phyloP scores from a whole-genome alignment of 345 rosid species.

The Reutealis trisperma region DNA sequence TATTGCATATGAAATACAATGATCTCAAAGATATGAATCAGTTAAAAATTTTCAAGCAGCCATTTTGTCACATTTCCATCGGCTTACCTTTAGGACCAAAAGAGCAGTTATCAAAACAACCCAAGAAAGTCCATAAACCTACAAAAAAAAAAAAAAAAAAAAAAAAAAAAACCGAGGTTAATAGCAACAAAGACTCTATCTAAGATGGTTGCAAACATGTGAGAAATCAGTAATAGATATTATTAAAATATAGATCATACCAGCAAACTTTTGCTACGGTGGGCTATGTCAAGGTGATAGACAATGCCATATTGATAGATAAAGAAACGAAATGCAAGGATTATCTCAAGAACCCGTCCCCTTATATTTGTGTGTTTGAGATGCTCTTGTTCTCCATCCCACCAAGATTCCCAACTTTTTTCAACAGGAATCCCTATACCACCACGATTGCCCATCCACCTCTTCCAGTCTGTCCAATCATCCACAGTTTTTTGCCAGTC shows the following conservation, averaged over 20 bases:
- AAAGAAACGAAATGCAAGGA: conserved; percentile 78
- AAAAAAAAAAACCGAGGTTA: conserved; percentile 11
- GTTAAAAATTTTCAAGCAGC: background rate
- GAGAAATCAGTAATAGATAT: background rate
- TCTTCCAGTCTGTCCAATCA: conserved; percentile 97
- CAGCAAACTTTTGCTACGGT: conserved; percentile 54
- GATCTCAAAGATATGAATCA: background rate
- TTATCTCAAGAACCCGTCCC: conserved; percentile 76
- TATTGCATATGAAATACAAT: background rate
- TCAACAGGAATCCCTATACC: conserved; percentile 72
- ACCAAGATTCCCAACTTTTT: conserved; percentile 98
- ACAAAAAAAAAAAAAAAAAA: too few species aligned
- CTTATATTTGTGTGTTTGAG: conserved; percentile 62
- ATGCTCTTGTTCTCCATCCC: conserved; percentile 90
- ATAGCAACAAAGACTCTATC: background rate
- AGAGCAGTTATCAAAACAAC: conserved; percentile 60
- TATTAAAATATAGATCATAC: conserved; percentile 35
- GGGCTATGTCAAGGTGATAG: conserved; percentile 90
- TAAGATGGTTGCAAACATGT: background rate
- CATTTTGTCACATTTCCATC: background rate
- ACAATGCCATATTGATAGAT: conserved; percentile 92
- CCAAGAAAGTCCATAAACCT: conserved; percentile 98
- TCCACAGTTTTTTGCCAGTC: conserved; percentile 98
- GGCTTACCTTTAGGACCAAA: conserved; percentile 73
- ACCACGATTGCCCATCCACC: conserved; percentile 98